Base-by-base conservation (phyloP, 139 green algal genomes). In the Chlorella sp. region DNA sequence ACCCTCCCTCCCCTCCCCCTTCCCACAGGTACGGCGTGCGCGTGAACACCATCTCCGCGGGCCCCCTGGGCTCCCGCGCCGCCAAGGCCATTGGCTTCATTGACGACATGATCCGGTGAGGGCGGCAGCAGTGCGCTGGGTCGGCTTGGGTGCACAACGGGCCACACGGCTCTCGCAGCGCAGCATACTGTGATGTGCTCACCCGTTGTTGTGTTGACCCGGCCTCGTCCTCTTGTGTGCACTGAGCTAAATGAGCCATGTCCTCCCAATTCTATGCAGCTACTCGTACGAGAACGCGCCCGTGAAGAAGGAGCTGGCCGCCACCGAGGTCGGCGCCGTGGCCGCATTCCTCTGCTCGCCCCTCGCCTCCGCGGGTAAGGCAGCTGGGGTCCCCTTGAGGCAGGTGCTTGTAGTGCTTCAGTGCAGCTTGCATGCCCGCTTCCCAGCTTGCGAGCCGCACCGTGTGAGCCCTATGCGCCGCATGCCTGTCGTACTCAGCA, bases 21-120 rank as follows among this genome's bases (percentile, higher is more conserved):
- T 11, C 8, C 8, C 51, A 3, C 65, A 73, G 65, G 32, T 60
- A 60, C 51, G 80, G 91, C 76, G 86, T 98, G n/a, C 88, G 95
- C 34, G 90, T 94, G 28, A 96, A 96, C 90, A 92, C 91, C 85
- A 97, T 98, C 87, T 96, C 91, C 65, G 95, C 95, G n/a, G 97
- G 97, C 3, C 97, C 97, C 0, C 91, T 99, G 83, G 95, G 97
- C 68, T 97, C 92, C 77, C 91, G 97, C 32, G 97, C 97, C 30
- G 97, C 97, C 74, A 98, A 97, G 88, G 97, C 97, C 56, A 99
- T 99, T 73, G 97, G 97, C 69, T 99, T 99, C 94, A 99, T 99
- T 77, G 97, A 99, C 85, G 94, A 98, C 86, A 99, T 99, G 97
- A 99, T 99, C 93, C 92, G 91, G 91, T 99, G 88, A 41, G 88